Evolutionary conservation across 306 rosid species (phyloP), one percentile per base, ranked within the genome.

Genomic region (Corylus avellana): DNA sequence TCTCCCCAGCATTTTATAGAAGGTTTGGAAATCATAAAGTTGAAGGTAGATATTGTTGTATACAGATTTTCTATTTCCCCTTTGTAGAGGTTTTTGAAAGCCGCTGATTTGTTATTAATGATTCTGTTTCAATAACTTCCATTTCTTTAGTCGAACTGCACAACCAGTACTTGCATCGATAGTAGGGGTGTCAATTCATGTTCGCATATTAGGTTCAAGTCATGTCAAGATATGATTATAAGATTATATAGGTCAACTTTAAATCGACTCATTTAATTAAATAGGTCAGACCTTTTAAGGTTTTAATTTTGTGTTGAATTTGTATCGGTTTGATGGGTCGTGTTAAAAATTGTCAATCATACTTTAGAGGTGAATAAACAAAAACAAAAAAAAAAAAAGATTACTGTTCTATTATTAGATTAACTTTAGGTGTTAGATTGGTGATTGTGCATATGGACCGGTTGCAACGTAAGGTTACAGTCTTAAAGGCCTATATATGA

Each of bases 31-130:
- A 78, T 86, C 85, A 83, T 89, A 57, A 11, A 72, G 80, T 82
- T 81, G 81, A 74, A 71, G 83, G 84, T 82, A 80, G 88, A 79
- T 80, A 84, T 74, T 85, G 74, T 72, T 87, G 85, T 81, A 80
- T 85, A 70, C 87, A 79, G 77, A 70, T 66, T 84, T 68, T 61
- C 55, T 83, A 82, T 83, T 87, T 66, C 51, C 77, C 74, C 49
- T 85, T 82, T 92, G 87, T 84, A 76, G 75, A 83, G 77, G 77
- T 55, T 78, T 59, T 76, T 71, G 66, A 55, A 37, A 67, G 64
- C 54, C 61, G 56, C 81, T 84, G 76, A 85, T 88, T 89, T 89
- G 78, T 70, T 79, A 58, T 12, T 47, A n/a, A 75, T 80, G 61
- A 55, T 77, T 59, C 78, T 71, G 50, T 39, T 82, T 14, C 73